Conservation (phyloP, 495 filamentous ascomycete species). For the Chaetomium cochliodes region DNA sequence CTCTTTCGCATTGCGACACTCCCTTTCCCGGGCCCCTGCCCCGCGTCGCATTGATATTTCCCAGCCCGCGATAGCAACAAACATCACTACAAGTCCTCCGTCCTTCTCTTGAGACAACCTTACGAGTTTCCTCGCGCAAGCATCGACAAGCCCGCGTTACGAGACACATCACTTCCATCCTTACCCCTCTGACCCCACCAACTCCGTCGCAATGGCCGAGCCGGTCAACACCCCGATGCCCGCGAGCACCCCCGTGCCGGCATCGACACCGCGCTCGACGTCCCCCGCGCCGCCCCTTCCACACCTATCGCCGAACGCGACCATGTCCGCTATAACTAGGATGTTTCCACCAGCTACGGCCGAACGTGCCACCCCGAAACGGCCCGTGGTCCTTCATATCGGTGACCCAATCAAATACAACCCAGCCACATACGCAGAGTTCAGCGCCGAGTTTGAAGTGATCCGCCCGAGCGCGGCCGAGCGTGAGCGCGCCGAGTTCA, state of each 20-base stretch:
- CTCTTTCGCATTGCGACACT: constrained; percentile 15
- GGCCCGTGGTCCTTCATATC: constrained; percentile 60
- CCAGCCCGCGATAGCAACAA: not conserved
- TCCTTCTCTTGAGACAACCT: not conserved
- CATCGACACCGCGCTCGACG: constrained; percentile 42
- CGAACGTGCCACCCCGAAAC: constrained; percentile 10
- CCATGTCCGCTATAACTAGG: constrained; percentile 25
- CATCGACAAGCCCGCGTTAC: not conserved
- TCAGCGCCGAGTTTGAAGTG: constrained; percentile 58
- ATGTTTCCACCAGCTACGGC: constrained; percentile 19
- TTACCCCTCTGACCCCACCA: not conserved
- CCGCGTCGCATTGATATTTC: constrained; percentile 18
- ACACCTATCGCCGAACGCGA: constrained; percentile 26
- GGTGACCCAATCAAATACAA: constrained; percentile 70
- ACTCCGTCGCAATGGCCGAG: constrained; percentile 42
- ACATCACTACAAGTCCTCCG: not conserved
- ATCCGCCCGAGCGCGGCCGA: constrained; percentile 53
- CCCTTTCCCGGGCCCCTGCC: constrained; percentile 2
- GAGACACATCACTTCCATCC: not conserved
- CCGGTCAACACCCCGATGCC: constrained; percentile 51
- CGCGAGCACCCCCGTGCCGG: constrained; percentile 44
- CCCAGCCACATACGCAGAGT: constrained; percentile 54
- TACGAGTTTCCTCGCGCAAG: not conserved
- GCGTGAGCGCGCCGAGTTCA: constrained; percentile 58
- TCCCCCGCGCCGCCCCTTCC: constrained; percentile 42